Evolutionary conservation across 192 early-diverging fungal genomes (phyloP).

Genomic region (Coemansia sp.): DNA sequence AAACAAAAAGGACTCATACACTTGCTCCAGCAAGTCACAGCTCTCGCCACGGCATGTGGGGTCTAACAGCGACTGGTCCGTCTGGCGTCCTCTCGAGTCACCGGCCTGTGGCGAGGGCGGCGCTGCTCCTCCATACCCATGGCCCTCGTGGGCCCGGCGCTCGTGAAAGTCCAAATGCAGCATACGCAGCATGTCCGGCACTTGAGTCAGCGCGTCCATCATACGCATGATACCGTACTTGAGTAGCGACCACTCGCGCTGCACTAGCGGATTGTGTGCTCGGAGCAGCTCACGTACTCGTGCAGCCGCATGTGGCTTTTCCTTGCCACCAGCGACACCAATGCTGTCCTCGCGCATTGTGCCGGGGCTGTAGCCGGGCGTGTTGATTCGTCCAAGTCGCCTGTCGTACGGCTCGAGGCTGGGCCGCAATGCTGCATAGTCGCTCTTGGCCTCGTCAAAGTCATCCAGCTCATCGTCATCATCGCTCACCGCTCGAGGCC

Average conservation of each 20-base stretch:
- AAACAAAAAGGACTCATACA: slow-evolving; percentile 55
- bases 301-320: slow-evolving; percentile 15
- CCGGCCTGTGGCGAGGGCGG: neutral
- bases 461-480: slow-evolving; percentile 17
- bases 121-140: neutral
- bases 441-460: slow-evolving; percentile 18
- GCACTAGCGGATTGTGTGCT: slow-evolving; percentile 45
- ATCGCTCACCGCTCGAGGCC: neutral
- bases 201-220: slow-evolving; percentile 51
- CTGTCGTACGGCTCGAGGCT: slow-evolving; percentile 31
- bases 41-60: slow-evolving; percentile 24
- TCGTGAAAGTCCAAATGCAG: slow-evolving; percentile 49
- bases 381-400: slow-evolving; percentile 34
- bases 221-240: slow-evolving; percentile 46
- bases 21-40: slow-evolving; percentile 49
- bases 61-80: neutral
- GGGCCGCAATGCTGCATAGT: slow-evolving; percentile 36
- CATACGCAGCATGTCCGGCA: slow-evolving; percentile 53
- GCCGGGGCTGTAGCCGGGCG: slow-evolving; percentile 5
- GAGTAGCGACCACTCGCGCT: slow-evolving; percentile 46
- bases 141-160: slow-evolving; percentile 27
- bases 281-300: slow-evolving; percentile 41
- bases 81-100: neutral
- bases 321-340: neutral
- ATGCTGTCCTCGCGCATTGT: slow-evolving; percentile 9